phyloP scores from a whole-genome alignment of 2,329 filamentous ascomycete species.

The Apiospora marii region DNA sequence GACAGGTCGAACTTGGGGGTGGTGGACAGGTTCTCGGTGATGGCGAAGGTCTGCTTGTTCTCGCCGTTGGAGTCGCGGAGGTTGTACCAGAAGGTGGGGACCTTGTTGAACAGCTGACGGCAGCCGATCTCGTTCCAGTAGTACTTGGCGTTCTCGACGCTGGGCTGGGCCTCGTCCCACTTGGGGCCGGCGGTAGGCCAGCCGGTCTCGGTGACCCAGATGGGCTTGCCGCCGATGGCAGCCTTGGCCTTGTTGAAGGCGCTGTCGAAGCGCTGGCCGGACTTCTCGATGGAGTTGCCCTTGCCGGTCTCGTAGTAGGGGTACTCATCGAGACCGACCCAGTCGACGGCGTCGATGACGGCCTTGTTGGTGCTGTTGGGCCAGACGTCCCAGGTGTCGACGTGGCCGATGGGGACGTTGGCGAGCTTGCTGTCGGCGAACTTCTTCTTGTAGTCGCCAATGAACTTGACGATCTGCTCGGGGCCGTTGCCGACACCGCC shows the following conservation, averaged over 20 bases:
- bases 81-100: slow-evolving; percentile 68
- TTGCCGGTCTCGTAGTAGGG: slow-evolving; percentile 70
- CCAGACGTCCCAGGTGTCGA: slow-evolving; percentile 74
- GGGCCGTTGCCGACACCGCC: slow-evolving; percentile 68
- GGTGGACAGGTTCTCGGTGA: slow-evolving; percentile 61
- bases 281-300: slow-evolving; percentile 63
- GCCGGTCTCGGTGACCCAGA: slow-evolving; percentile 72
- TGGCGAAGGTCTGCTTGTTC: slow-evolving; percentile 65
- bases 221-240: slow-evolving; percentile 59
- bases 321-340: slow-evolving; percentile 70
- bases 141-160: slow-evolving; percentile 64
- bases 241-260: slow-evolving; percentile 54
- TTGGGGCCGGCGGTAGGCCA: slow-evolving; percentile 66
- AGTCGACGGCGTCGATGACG: slow-evolving; percentile 70
- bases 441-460: slow-evolving; percentile 67
- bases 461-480: slow-evolving; percentile 68
- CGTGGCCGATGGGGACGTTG: slow-evolving; percentile 66
- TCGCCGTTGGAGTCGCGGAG: slow-evolving; percentile 68
- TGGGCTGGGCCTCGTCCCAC: slow-evolving; percentile 63
- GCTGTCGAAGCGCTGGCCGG: slow-evolving; percentile 60
- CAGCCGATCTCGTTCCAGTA: slow-evolving; percentile 72
- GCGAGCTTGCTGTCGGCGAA: slow-evolving; percentile 56
- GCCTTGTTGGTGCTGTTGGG: slow-evolving; percentile 64
- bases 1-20: slow-evolving; percentile 60
- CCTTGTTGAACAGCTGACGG: slow-evolving; percentile 62